phyloP scores from a whole-genome alignment of 2,329 filamentous ascomycete species.

The Aspergillus floridensis region DNA sequence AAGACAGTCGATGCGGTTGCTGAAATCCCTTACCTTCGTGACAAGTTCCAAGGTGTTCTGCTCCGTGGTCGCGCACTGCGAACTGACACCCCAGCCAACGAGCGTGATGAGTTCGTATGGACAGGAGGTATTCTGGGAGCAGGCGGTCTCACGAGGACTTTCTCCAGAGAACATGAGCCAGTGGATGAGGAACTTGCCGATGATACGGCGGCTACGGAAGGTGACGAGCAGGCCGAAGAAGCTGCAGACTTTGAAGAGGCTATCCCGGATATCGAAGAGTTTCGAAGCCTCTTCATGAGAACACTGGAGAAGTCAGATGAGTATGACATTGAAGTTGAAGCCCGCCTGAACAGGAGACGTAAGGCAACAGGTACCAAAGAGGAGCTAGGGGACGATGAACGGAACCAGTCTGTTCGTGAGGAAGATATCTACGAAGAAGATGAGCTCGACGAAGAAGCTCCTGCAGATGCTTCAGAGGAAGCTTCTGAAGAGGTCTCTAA shows the following conservation, averaged over 20 bases:
- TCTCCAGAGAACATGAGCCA: background rate
- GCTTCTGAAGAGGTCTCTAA: too few species aligned
- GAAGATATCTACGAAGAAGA: constrained; percentile 2
- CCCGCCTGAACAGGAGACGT: constrained; percentile 15
- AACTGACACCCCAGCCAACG: constrained; percentile 17
- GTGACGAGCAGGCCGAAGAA: background rate
- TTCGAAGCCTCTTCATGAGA: constrained; percentile 7
- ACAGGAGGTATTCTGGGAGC: constrained; percentile 36
- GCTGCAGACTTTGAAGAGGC: background rate
- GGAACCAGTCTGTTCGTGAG: background rate
- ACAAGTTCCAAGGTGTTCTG: constrained; percentile 42
- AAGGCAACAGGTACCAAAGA: constrained; percentile 19
- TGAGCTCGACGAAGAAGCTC: background rate
- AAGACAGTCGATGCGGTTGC: constrained; percentile 37
- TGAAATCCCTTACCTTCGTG: constrained; percentile 39
- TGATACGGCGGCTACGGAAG: background rate
- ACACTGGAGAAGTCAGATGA: constrained; percentile 24
- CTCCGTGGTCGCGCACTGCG: constrained; percentile 33
- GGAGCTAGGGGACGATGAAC: constrained; percentile 18
- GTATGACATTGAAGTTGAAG: constrained; percentile 28
- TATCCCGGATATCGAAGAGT: background rate
- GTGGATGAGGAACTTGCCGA: constrained; percentile 1
- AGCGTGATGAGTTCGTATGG: constrained; percentile 28
- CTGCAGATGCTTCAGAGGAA: background rate
- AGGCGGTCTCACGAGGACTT: constrained; percentile 22